Evolutionary conservation across 176 grass and related monocot genomes (phyloP).

Genomic region (Zoysia japonica): DNA sequence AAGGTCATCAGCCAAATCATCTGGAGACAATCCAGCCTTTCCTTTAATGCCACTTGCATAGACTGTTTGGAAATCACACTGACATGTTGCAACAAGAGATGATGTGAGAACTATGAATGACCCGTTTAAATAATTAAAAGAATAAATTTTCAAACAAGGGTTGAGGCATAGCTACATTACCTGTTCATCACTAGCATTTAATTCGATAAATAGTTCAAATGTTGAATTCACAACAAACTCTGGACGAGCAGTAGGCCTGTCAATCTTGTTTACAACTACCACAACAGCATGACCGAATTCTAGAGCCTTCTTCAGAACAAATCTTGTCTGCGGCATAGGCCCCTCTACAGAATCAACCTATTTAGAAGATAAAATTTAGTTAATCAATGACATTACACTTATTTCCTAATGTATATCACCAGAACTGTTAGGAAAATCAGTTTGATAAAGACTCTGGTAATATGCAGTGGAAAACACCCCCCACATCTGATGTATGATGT

Average conservation of each 20-base stretch:
- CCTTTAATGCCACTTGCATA: slow-evolving; percentile 97
- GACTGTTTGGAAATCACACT: slow-evolving; percentile 99
- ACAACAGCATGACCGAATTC: slow-evolving; percentile 98
- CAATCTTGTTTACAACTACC: slow-evolving; percentile 97
- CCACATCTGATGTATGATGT: not conserved
- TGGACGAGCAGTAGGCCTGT: slow-evolving; percentile 83
- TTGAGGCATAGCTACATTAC: slow-evolving; percentile 43
- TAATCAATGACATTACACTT: slow-evolving; percentile 5
- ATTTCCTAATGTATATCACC: slow-evolving; percentile 8
- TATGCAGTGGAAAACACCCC: slow-evolving; percentile 22
- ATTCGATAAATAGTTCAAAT: slow-evolving; percentile 98
- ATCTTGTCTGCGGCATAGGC: slow-evolving; percentile 99
- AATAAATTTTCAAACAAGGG: slow-evolving; percentile 16
- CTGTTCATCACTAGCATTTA: slow-evolving; percentile 99
- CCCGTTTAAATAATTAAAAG: slow-evolving; percentile 8
- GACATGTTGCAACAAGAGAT: slow-evolving; percentile 30
- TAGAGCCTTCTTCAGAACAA: slow-evolving; percentile 97
- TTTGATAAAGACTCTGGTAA: slow-evolving; percentile 15
- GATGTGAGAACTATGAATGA: slow-evolving; percentile 28
- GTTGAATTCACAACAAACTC: slow-evolving; percentile 97
- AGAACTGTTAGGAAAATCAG: slow-evolving; percentile 11
- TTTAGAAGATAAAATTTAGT: slow-evolving; percentile 34
- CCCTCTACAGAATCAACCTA: slow-evolving; percentile 99
- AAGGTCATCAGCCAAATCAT: slow-evolving; percentile 88
- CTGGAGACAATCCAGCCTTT: slow-evolving; percentile 78